Evolutionary conservation across 441 rosid genomes (phyloP).

Genomic region (Mallotus repandus): DNA sequence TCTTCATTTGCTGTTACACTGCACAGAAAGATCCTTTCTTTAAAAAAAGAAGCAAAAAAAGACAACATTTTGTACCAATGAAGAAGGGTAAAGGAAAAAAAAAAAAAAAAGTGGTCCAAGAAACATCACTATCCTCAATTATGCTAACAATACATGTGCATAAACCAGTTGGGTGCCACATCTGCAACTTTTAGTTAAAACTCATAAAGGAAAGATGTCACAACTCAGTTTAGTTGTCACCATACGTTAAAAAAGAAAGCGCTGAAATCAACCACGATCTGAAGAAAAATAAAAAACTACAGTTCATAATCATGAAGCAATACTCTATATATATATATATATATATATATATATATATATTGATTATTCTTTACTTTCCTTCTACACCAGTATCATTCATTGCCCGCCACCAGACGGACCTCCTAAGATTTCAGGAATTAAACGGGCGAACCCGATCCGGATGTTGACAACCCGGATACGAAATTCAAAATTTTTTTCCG

Average conservation of each 20-base stretch:
- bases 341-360: neutral
- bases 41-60: neutral
- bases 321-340: too few species aligned
- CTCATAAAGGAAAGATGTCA: neutral
- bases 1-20: too few species aligned
- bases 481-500: too few species aligned
- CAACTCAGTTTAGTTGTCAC: neutral
- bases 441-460: conserved; percentile 7
- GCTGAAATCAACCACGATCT: neutral
- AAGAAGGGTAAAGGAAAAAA: neutral
- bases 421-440: too few species aligned
- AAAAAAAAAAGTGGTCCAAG: conserved; percentile 12
- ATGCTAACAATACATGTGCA: neutral
- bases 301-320: too few species aligned
- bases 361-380: neutral
- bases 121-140: conserved; percentile 8
- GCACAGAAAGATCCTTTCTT: too few species aligned
- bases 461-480: too few species aligned
- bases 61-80: neutral
- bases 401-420: conserved; percentile 1
- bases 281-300: neutral
- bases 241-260: neutral
- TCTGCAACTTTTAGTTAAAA: neutral
- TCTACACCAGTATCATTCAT: neutral
- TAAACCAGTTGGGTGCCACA: neutral